Conservation (phyloP, 2,329 filamentous ascomycete species). For the Paramyrothecium sp. region DNA sequence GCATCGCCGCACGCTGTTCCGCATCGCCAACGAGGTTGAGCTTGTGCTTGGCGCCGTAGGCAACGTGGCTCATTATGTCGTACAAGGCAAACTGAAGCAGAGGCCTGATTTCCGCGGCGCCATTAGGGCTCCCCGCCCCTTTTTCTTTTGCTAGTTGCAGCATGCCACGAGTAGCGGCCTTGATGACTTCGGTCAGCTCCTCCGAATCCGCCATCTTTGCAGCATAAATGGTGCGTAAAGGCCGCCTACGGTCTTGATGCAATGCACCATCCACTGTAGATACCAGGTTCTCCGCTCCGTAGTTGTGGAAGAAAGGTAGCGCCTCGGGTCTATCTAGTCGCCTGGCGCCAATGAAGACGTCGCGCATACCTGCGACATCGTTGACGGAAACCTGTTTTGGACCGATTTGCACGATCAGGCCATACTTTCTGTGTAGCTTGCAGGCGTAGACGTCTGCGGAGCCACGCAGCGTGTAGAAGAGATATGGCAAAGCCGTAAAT, state of each 20-base stretch:
- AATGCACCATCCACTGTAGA: conserved; percentile 5
- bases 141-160: neutral
- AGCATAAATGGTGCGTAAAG: neutral
- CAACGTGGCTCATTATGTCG: conserved; percentile 7
- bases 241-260: conserved; percentile 2
- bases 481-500: conserved; percentile 36
- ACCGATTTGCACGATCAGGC: conserved; percentile 4
- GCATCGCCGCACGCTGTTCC: neutral
- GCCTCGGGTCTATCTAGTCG: conserved; percentile 3
- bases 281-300: conserved; percentile 6
- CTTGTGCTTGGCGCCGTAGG: conserved; percentile 2
- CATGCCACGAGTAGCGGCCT: neutral
- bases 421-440: conserved; percentile 2
- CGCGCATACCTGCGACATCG: neutral
- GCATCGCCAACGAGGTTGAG: neutral
- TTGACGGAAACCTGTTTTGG: conserved; percentile 4
- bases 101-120: neutral
- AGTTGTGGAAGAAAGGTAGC: conserved; percentile 7
- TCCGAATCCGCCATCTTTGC: neutral
- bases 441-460: neutral
- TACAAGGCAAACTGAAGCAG: conserved; percentile 1
- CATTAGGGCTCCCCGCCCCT: neutral
- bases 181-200: neutral
- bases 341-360: neutral
- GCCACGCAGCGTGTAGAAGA: conserved; percentile 12